Evolutionary conservation across 192 early-diverging fungal genomes (phyloP).

Genomic region (Cladochytrium replicatum): DNA sequence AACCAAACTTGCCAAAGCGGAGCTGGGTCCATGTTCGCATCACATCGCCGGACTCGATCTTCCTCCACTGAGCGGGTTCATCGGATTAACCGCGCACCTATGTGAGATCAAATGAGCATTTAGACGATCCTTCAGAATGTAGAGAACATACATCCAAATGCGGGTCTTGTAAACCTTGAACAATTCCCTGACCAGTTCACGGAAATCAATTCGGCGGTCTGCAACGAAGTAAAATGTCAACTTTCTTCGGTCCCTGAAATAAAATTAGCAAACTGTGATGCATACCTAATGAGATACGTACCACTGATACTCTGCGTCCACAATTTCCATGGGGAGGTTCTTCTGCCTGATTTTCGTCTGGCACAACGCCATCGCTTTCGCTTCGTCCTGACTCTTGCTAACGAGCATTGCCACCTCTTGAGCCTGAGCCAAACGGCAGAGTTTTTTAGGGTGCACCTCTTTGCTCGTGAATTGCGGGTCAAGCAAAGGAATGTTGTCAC

Average conservation of each 20-base stretch:
- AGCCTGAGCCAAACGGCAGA: conserved; percentile 71
- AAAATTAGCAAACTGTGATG: conserved; percentile 1
- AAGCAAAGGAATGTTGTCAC: conserved; percentile 34
- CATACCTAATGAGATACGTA: conserved; percentile 23
- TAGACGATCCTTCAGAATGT: neutral
- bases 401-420: conserved; percentile 72
- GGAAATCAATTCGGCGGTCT: conserved; percentile 89
- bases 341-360: conserved; percentile 82
- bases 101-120: neutral
- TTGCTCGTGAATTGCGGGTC: conserved; percentile 39
- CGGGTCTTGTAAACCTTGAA: conserved; percentile 98
- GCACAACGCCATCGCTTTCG: conserved; percentile 76
- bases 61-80: too few species aligned
- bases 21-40: too few species aligned
- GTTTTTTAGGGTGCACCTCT: conserved; percentile 84
- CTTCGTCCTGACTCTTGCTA: conserved; percentile 79
- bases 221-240: conserved; percentile 94
- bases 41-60: too few species aligned
- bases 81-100: conserved; percentile 41
- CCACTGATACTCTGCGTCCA: conserved; percentile 98
- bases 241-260: conserved; percentile 89
- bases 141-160: conserved; percentile 82
- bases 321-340: conserved; percentile 89
- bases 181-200: conserved; percentile 87
- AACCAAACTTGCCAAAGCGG: too few species aligned